A percentile compares a stretch with the other conserved stretches of the same genome.
Evolutionary conservation across 2,329 filamentous ascomycete species (phyloP).

Genomic region (Albophoma yamanashiensis): DNA sequence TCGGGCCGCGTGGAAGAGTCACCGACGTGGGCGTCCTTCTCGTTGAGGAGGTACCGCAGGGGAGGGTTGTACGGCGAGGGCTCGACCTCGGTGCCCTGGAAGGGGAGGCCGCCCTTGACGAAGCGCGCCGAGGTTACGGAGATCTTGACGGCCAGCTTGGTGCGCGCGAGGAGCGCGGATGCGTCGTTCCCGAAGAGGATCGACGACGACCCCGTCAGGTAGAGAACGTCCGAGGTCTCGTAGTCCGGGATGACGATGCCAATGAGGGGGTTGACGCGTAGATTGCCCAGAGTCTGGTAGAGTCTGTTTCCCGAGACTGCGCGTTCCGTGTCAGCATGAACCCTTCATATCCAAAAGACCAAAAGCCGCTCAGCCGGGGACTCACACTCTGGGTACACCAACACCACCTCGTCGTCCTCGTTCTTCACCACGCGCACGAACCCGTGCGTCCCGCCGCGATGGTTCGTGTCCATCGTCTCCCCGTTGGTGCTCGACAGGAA

Average conservation of each 20-base stretch:
- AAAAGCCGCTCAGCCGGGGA: too few species aligned
- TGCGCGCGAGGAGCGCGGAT: conserved; percentile 50
- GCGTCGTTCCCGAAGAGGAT: conserved; percentile 57
- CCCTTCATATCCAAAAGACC: background rate
- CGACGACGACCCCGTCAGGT: conserved; percentile 58
- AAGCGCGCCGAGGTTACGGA: conserved; percentile 49
- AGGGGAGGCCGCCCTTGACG: conserved; percentile 55
- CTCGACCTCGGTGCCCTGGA: conserved; percentile 49
- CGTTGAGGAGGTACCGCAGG: conserved; percentile 51
- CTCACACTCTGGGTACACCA: conserved; percentile 67
- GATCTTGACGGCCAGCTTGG: conserved; percentile 63
- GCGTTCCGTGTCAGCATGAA: background rate
- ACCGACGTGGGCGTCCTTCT: conserved; percentile 27
- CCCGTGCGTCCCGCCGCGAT: conserved; percentile 63
- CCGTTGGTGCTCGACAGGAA: conserved; percentile 63
- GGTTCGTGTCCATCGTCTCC: conserved; percentile 72
- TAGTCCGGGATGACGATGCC: conserved; percentile 69
- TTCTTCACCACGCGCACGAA: conserved; percentile 62
- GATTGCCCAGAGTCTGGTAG: conserved; percentile 76
- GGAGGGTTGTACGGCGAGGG: conserved; percentile 72
- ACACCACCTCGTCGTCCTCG: conserved; percentile 28
- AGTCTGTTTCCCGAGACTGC: conserved; percentile 65
- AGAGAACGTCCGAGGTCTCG: conserved; percentile 60
- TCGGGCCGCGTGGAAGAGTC: conserved; percentile 1
- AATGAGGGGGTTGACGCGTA: conserved; percentile 53